Base-by-base conservation (phyloP, 108 stramenopile species). In the Chaetoceros muelleri region DNA sequence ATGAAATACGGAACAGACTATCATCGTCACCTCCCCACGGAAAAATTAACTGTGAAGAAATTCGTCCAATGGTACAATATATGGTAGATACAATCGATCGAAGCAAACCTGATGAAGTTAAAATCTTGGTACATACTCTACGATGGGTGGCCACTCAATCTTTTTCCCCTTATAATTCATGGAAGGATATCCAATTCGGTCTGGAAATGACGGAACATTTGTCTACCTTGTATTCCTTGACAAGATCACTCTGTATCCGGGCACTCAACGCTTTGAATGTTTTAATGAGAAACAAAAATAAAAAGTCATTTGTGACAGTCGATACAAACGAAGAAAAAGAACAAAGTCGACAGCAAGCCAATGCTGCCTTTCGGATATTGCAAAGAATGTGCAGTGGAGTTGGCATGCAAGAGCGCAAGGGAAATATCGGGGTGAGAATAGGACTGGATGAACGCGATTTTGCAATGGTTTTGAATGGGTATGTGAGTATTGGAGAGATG, bases 391-490 rank as follows among this genome's bases (percentile, higher is more conserved):
- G 82, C 27, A 77, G 75, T 0, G 77, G 79, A 0, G 62, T 66
- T 23, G 87, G 87, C 1, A 66, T 89, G 20, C 76, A 52, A 55
- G 40, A 58, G 25, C 24, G 51, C 21, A 22, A 30, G 48, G 44
- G 24, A 40, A 22, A 59, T 2, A 46, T 20, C 7, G 19, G 40
- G 23, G 16, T 48, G 10, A 2, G 7, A 47, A 50, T 8, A 40
- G 30, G 24, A 18, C 58, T 88, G 13, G 72, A 71, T 24, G 87
- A 89, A 62, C 64, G 74, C 24, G 87, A 89, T 62, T 85, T 85
- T 66, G 81, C 80, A 58, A 73, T 78, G 58, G 82, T 89, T 0
- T 68, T 89, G 8, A 81, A 85, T 56, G 70, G 81, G 13, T 84
- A 80, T 30, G 58, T 65, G 10, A 67, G 68, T 17, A 28, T 56